phyloP scores from a whole-genome alignment of 306 rosid genomes.

The Urtica urens region DNA sequence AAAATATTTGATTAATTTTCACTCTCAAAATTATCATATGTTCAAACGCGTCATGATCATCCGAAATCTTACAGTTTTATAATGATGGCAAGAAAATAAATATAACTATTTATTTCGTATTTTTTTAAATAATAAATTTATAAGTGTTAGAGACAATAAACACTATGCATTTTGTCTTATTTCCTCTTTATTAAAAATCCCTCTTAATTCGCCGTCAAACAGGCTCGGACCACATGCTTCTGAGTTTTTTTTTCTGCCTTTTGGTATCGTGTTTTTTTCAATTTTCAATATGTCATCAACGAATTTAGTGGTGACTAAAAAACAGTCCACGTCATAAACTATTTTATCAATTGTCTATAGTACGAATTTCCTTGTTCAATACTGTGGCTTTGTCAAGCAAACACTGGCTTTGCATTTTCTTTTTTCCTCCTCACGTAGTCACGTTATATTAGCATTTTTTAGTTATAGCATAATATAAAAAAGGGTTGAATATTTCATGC shows the following conservation, averaged over 20 bases:
- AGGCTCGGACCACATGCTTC: slow-evolving; percentile 3
- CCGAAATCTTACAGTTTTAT: too few relatives aligned
- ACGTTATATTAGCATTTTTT: background rate
- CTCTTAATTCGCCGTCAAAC: background rate
- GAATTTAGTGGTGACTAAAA: background rate
- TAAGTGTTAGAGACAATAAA: too few relatives aligned
- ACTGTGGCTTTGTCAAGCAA: background rate
- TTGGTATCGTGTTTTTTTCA: background rate
- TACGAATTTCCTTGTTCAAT: background rate
- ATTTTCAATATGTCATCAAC: background rate
- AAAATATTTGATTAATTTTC: too few relatives aligned
- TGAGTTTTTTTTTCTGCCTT: background rate
- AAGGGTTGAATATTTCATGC: slow-evolving; percentile 7
- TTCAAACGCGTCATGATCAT: too few relatives aligned
- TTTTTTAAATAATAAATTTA: too few relatives aligned
- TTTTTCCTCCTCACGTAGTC: background rate
- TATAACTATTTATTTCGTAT: too few relatives aligned
- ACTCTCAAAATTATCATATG: too few relatives aligned
- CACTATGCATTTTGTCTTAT: too few relatives aligned
- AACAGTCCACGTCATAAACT: slow-evolving; percentile 1
- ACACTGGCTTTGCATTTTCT: background rate
- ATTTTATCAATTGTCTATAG: background rate
- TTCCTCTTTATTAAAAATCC: too few relatives aligned
- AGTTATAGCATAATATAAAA: background rate
- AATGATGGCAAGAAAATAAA: too few relatives aligned